Evolutionary conservation across 495 filamentous ascomycete species (phyloP).

Genomic region (Wilcoxina mikolae): DNA sequence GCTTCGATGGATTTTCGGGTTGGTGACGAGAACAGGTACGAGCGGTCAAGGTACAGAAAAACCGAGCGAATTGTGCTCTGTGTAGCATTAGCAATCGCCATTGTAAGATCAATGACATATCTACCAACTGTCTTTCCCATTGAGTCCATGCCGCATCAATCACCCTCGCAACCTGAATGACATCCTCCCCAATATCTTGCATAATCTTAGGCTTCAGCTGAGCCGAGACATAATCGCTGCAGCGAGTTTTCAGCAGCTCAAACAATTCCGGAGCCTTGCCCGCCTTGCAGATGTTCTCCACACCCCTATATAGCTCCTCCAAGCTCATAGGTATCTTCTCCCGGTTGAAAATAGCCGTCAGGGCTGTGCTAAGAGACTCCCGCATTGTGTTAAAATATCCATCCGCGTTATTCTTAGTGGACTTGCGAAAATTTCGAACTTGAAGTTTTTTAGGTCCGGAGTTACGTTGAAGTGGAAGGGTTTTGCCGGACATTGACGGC

Average conservation of each 20-base stretch:
- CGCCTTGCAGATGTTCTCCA: constrained; percentile 76
- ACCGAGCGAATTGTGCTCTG: constrained; percentile 65
- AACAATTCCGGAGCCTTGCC: constrained; percentile 51
- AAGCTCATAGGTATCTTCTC: constrained; percentile 49
- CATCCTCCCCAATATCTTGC: constrained; percentile 42
- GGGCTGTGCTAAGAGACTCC: constrained; percentile 53
- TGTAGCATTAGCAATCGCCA: not conserved
- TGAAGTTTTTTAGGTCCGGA: constrained; percentile 47
- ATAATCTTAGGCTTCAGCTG: constrained; percentile 42
- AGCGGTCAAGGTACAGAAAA: constrained; percentile 84
- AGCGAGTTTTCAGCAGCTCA: constrained; percentile 45
- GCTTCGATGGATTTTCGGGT: constrained; percentile 42
- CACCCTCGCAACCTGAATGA: constrained; percentile 38
- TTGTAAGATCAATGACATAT: constrained; percentile 2
- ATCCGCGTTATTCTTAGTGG: constrained; percentile 42
- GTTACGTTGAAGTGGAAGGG: constrained; percentile 15
- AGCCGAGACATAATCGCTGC: constrained; percentile 45
- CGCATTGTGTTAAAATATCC: constrained; percentile 60
- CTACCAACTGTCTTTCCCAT: constrained; percentile 66
- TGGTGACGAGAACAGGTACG: constrained; percentile 62
- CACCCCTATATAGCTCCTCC: constrained; percentile 76
- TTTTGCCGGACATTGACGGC: constrained; percentile 8
- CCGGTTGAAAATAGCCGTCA: constrained; percentile 54
- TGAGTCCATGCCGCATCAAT: constrained; percentile 57
- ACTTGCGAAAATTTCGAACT: constrained; percentile 67